Evolutionary conservation across 2,329 filamentous ascomycete genomes (phyloP).

Genomic region (Venturia effusa): DNA sequence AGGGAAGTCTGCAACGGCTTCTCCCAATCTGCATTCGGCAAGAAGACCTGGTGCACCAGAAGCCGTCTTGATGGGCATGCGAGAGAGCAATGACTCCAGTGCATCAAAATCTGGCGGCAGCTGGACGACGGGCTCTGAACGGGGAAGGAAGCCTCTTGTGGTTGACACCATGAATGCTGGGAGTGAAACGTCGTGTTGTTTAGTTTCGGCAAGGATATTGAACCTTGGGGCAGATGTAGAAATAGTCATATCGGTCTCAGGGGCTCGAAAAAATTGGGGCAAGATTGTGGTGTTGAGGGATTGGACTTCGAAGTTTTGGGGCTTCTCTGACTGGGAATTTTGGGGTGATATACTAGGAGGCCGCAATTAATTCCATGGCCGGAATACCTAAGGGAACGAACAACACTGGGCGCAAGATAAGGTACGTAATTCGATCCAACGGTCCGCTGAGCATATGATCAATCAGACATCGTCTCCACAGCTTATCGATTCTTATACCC

Average conservation of each 20-base stretch:
- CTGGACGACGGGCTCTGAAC: conserved; percentile 35
- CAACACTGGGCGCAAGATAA: no score
- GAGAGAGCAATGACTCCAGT: conserved; percentile 60
- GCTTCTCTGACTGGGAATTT: not conserved
- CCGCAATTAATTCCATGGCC: no score
- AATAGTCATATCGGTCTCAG: not conserved
- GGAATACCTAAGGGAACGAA: no score
- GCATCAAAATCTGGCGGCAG: conserved; percentile 65
- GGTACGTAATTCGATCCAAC: not conserved
- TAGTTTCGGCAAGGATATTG: conserved; percentile 52
- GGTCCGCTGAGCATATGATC: not conserved
- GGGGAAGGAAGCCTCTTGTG: conserved; percentile 62
- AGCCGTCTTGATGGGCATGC: conserved; percentile 68
- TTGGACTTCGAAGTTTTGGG: not conserved
- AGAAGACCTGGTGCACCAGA: conserved; percentile 69
- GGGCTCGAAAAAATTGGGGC: not conserved
- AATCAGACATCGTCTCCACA: not conserved
- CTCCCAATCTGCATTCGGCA: conserved; percentile 61
- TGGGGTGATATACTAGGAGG: not conserved
- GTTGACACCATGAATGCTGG: conserved; percentile 73
- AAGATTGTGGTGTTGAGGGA: not conserved
- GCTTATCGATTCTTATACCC: not conserved
- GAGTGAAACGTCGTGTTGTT: conserved; percentile 50
- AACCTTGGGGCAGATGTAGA: conserved; percentile 29
- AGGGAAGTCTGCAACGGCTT: conserved; percentile 63